These are phyloP conservation scores for Phylloporus scabripes DNA, from an alignment of 768 basidiomycete species.

Conservation along the genomic window DNA sequence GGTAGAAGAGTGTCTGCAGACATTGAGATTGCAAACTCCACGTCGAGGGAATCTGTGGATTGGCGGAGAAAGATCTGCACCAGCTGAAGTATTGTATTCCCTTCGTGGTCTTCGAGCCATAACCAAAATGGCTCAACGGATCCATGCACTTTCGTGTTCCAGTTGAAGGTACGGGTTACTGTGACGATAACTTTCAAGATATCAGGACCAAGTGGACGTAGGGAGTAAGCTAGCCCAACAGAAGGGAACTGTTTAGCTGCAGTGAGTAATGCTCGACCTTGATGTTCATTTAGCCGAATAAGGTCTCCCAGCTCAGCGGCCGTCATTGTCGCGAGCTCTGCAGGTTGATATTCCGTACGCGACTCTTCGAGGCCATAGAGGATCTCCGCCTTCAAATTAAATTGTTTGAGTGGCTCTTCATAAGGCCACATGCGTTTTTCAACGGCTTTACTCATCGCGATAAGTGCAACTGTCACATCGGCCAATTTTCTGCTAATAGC, in stretches of 20 bases:
- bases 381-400: conserved; percentile 69
- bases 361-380: conserved; percentile 72
- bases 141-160: conserved; percentile 74
- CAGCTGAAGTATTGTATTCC: conserved; percentile 77
- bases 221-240: conserved; percentile 53
- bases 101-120: conserved; percentile 88
- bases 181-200: conserved; percentile 70
- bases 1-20: conserved; percentile 52
- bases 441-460: conserved; percentile 89
- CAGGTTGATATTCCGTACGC: conserved; percentile 74
- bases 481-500: conserved; percentile 93
- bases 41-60: conserved; percentile 50
- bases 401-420: conserved; percentile 85
- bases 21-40: conserved; percentile 81
- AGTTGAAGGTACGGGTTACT: conserved; percentile 66
- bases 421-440: conserved; percentile 94
- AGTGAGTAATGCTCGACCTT: conserved; percentile 71
- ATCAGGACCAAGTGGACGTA: conserved; percentile 81
- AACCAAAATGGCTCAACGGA: conserved; percentile 85
- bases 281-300: conserved; percentile 78
- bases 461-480: conserved; percentile 66
- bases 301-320: conserved; percentile 70
- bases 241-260: conserved; percentile 86
- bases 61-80: conserved; percentile 67
- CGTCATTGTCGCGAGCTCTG: conserved; percentile 63